Conservation (phyloP, 2,329 filamentous ascomycete species). For the Myriosclerotinia curreyana region DNA sequence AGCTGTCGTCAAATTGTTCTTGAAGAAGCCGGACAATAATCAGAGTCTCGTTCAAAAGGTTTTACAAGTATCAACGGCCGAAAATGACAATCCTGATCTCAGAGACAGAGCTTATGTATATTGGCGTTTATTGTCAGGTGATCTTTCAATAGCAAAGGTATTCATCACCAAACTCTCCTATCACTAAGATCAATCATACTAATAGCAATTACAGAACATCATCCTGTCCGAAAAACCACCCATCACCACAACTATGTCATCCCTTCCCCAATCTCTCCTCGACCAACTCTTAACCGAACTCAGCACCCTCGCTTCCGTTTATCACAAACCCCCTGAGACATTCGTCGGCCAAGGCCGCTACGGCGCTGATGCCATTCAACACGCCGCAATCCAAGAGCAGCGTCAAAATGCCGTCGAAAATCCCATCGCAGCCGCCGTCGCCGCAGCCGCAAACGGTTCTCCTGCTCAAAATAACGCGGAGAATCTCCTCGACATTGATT, state of each 20-base stretch:
- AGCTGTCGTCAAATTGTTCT: conserved; percentile 92
- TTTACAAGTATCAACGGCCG: conserved; percentile 84
- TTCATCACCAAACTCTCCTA: not conserved
- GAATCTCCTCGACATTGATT: conserved; percentile 93
- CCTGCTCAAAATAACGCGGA: conserved; percentile 75
- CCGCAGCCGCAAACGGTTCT: conserved; percentile 57
- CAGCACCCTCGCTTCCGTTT: conserved; percentile 92
- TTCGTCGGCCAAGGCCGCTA: conserved; percentile 95
- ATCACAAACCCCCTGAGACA: conserved; percentile 97
- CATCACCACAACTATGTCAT: conserved; percentile 91
- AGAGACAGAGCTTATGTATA: conserved; percentile 97
- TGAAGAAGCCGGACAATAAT: conserved; percentile 92
- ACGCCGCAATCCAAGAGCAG: conserved; percentile 94
- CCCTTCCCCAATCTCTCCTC: conserved; percentile 75
- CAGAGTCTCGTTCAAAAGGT: conserved; percentile 93
- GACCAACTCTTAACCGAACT: conserved; percentile 89
- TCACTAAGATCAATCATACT: conserved; percentile 32
- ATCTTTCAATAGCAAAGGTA: conserved; percentile 85
- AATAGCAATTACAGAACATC: conserved; percentile 57
- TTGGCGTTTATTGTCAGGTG: conserved; percentile 92
- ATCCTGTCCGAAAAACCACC: conserved; percentile 91
- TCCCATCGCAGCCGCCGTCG: conserved; percentile 82
- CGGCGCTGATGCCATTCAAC: conserved; percentile 90
- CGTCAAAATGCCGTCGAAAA: conserved; percentile 89
- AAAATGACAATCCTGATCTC: conserved; percentile 97